Base-by-base conservation (phyloP, 2,329 filamentous ascomycete species). In the Fusarium circinatum region DNA sequence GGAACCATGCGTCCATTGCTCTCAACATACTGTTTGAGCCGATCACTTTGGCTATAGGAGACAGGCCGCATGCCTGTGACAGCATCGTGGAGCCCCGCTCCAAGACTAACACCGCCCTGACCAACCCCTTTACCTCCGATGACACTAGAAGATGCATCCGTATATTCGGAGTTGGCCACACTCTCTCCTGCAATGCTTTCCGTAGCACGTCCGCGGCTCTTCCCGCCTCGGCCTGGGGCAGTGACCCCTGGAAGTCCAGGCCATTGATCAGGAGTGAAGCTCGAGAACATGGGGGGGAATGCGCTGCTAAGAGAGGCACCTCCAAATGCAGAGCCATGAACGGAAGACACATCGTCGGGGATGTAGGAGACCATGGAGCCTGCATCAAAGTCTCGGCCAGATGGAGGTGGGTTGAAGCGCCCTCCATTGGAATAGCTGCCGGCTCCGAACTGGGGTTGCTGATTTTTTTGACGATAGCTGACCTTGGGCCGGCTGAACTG, bases 401-500 rank as follows among this genome's bases (percentile, higher is more conserved):
- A 82, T 66, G 81, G 83, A 12, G 82, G 81, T 22, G 81, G 82
- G 56, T 85, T 84, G 74, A 82, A 84, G 8, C 85, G 83, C 28
- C 84, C 83, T 45, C 85, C 83, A 42, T 83, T 84, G 24, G 82
- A 69, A 48, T 82, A 83, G 55, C 81, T 83, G 45, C 77, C 75
- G 22, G 68, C 66, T 45, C 77, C 76, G 30, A 77, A 91, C 79
- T 94, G 93, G 38, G 93, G 92, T 80, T 96, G 93, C 71, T 86
- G 84, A 83, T 94, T 96, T 83, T 97, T 95, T 58, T 95, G 95
- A 69, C 96, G 94, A 82, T 97, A 98, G 39, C 92, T 93, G 75
- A 96, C 93, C 87, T 97, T 98, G 28, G 96, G 96, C 13, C 94
- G 92, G 82, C 93, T 95, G 84, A 99, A 99, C 80, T 99, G 96